A percentile compares a stretch with the other conserved stretches of the same genome.
These are phyloP conservation scores for Blastobotrys indianensis DNA, from an alignment of 1,139 yeast genomes.

Conservation along the genomic window DNA sequence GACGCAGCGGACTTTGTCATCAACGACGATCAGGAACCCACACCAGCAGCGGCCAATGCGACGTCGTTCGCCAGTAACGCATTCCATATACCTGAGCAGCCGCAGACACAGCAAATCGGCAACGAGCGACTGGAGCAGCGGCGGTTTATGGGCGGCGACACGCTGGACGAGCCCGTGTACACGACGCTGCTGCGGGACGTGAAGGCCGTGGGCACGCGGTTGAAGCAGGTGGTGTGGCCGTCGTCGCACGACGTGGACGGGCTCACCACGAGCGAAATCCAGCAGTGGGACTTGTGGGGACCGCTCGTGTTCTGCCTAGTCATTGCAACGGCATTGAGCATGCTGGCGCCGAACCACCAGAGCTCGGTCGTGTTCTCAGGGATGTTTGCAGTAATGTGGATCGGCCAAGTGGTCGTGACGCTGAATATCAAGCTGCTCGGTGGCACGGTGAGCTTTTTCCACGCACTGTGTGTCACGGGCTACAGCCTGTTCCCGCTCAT, in stretches of 20 bases:
- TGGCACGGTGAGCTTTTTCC: constrained; percentile 66
- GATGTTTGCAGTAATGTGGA: constrained; percentile 53
- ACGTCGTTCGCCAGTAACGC: too few species aligned
- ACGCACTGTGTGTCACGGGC: constrained; percentile 75
- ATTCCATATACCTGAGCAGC: constrained; percentile 19
- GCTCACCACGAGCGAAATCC: constrained; percentile 16
- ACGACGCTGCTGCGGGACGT: constrained; percentile 65
- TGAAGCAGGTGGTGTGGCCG: constrained; percentile 63
- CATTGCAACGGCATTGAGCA: constrained; percentile 49
- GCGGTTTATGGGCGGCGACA: constrained; percentile 76
- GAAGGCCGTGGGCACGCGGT: constrained; percentile 55
- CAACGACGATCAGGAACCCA: constrained; percentile 19
- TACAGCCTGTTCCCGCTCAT: constrained; percentile 77
- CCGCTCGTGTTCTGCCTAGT: constrained; percentile 68
- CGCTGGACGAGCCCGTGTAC: constrained; percentile 76
- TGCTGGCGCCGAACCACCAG: constrained; percentile 38
- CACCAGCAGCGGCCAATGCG: constrained; percentile 7
- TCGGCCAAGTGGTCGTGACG: constrained; percentile 48
- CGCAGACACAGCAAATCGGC: constrained; percentile 22
- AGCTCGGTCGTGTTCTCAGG: constrained; percentile 54
- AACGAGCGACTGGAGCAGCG: constrained; percentile 61
- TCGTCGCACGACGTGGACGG: constrained; percentile 18
- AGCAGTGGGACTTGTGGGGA: constrained; percentile 89
- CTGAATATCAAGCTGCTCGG: constrained; percentile 72
- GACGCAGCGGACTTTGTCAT: constrained; percentile 16